phyloP scores from a whole-genome alignment of 1,139 yeast genomes.

The Taphrina confusa region DNA sequence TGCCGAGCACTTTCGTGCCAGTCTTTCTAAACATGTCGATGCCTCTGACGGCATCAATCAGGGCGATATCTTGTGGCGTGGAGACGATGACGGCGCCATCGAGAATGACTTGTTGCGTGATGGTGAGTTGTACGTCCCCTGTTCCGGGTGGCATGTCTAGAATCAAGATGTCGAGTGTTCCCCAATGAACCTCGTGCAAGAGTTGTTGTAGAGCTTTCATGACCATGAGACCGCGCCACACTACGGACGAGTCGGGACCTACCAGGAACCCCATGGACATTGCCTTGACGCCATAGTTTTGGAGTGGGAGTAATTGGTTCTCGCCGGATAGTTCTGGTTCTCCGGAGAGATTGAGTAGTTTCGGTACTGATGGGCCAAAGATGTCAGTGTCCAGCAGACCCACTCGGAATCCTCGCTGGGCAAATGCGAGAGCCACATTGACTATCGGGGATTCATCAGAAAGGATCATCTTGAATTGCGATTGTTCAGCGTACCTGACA shows the following conservation, averaged over 20 bases:
- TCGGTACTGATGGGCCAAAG: constrained; percentile 82
- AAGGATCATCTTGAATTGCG: too few species aligned
- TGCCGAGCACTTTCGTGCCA: constrained; percentile 69
- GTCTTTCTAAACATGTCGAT: constrained; percentile 76
- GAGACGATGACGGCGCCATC: constrained; percentile 82
- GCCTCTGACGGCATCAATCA: constrained; percentile 79
- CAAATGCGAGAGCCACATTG: constrained; percentile 67
- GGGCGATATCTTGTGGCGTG: constrained; percentile 84
- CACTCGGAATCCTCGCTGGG: constrained; percentile 57
- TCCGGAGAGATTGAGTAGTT: constrained; percentile 59
- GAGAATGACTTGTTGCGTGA: constrained; percentile 72
- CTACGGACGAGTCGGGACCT: constrained; percentile 68
- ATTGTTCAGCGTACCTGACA: constrained; percentile 45
- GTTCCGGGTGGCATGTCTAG: constrained; percentile 93
- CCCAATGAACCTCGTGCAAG: constrained; percentile 79
- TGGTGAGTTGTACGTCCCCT: constrained; percentile 81
- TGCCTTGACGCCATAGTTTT: constrained; percentile 76
- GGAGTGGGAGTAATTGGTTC: constrained; percentile 66
- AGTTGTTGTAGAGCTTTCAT: constrained; percentile 85
- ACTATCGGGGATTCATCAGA: too few species aligned
- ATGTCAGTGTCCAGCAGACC: constrained; percentile 80
- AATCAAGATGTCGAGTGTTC: constrained; percentile 63
- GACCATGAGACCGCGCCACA: constrained; percentile 85
- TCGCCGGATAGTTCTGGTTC: constrained; percentile 61
- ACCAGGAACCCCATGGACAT: constrained; percentile 90